phyloP scores from a whole-genome alignment of 2,329 filamentous ascomycete genomes.

The Curvularia sp. region DNA sequence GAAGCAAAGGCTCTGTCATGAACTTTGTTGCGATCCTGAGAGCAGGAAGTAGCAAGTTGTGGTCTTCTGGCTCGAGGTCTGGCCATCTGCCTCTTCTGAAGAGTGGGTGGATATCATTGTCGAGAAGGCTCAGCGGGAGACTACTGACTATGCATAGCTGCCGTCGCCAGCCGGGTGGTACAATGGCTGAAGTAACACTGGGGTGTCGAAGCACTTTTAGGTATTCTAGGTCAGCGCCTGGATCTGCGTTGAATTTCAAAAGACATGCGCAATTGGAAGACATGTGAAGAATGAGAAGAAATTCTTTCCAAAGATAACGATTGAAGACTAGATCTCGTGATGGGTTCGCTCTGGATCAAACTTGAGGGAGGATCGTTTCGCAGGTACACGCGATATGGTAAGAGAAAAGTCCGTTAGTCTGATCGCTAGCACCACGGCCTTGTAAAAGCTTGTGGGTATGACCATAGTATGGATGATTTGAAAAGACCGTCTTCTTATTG shows the following conservation, averaged over 20 bases:
- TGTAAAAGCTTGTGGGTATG: neutral
- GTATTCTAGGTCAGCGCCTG: neutral
- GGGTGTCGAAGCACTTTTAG: neutral
- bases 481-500: neutral
- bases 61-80: neutral
- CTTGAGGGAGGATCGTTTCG: neutral
- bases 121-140: neutral
- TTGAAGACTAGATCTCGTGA: neutral
- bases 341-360: neutral
- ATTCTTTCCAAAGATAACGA: neutral
- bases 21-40: slow-evolving; percentile 11
- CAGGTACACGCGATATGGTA: neutral
- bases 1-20: slow-evolving; percentile 6
- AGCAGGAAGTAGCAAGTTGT: slow-evolving; percentile 4
- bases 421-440: neutral
- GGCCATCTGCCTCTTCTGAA: slow-evolving; percentile 5
- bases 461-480: neutral
- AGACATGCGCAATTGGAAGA: neutral
- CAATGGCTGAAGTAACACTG: neutral
- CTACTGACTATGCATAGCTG: neutral
- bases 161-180: neutral
- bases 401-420: neutral
- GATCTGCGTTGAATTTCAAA: neutral
- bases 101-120: slow-evolving; percentile 8
- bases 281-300: neutral